A percentile compares a stretch with the other conserved stretches of the same genome.
These are phyloP conservation scores for Neofusicoccum cordaticola DNA, from an alignment of 2,329 filamentous ascomycete genomes.

Conservation along the genomic window DNA sequence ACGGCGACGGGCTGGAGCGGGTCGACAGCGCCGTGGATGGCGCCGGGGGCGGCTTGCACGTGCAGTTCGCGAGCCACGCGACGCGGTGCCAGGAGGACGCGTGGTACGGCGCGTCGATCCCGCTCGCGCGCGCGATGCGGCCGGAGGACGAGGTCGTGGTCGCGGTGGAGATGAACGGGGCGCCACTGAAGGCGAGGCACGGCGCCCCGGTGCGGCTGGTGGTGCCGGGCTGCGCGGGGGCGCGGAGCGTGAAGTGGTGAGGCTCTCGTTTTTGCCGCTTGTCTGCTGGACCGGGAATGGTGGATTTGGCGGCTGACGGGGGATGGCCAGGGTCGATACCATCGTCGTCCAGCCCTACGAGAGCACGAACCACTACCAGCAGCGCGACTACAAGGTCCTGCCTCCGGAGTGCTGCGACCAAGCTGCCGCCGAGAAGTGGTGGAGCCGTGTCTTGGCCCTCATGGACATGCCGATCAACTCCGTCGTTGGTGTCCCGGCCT, in stretches of 20 bases:
- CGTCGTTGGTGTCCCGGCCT: constrained; percentile 50
- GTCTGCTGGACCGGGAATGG: neutral
- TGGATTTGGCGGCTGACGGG: neutral
- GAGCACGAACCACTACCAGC: constrained; percentile 56
- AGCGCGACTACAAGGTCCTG: constrained; percentile 59
- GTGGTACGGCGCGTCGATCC: constrained; percentile 59
- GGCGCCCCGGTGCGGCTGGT: constrained; percentile 54
- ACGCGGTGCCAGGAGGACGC: constrained; percentile 54
- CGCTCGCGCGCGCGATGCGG: constrained; percentile 46
- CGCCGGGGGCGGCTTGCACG: constrained; percentile 39
- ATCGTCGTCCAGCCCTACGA: constrained; percentile 53
- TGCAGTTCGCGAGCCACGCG: constrained; percentile 56
- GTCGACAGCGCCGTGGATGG: neutral
- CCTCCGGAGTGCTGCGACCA: constrained; percentile 50
- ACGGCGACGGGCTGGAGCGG: neutral
- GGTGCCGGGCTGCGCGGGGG: constrained; percentile 53
- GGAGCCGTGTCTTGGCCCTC: constrained; percentile 50
- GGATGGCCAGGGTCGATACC: constrained; percentile 38
- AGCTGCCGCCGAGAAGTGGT: constrained; percentile 52
- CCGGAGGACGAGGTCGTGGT: constrained; percentile 47
- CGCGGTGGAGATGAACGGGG: constrained; percentile 52
- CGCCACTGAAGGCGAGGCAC: constrained; percentile 47
- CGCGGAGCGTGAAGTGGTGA: constrained; percentile 54
- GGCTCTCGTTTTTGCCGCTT: neutral
- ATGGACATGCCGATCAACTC: constrained; percentile 58